Conservation (phyloP, 768 basidiomycete species). For the Auriscalpium vulgare region DNA sequence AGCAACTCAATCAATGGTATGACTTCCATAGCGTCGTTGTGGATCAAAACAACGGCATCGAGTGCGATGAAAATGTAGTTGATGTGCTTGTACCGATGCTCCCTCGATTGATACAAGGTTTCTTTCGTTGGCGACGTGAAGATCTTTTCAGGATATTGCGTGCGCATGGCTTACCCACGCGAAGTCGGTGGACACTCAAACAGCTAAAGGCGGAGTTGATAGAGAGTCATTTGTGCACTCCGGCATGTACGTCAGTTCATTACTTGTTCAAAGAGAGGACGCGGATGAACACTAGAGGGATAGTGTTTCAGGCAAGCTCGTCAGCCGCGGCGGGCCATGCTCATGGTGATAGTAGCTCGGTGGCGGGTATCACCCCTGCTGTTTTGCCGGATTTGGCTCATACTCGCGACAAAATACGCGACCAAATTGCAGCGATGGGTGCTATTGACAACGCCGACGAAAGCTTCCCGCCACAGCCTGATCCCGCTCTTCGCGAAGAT, state of each 20-base stretch:
- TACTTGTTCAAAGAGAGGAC: not conserved
- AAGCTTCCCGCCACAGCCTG: not conserved
- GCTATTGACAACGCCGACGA: not conserved
- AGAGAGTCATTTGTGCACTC: too few species aligned
- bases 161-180: not conserved
- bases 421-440: not conserved
- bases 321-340: too few species aligned
- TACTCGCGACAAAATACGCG: too few species aligned
- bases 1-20: not conserved
- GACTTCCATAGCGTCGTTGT: not conserved
- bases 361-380: too few species aligned
- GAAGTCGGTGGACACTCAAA: not conserved
- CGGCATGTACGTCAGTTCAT: too few species aligned
- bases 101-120: not conserved
- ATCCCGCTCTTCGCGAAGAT: not conserved
- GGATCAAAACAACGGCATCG: not conserved
- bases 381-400: too few species aligned
- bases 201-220: not conserved
- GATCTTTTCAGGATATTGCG: not conserved
- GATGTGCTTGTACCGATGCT: not conserved
- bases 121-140: not conserved
- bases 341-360: too few species aligned
- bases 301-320: too few species aligned
- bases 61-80: not conserved
- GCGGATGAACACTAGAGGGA: too few species aligned